Conservation (phyloP, 176 grass and related monocot genomes). For the Leersia perrieri region DNA sequence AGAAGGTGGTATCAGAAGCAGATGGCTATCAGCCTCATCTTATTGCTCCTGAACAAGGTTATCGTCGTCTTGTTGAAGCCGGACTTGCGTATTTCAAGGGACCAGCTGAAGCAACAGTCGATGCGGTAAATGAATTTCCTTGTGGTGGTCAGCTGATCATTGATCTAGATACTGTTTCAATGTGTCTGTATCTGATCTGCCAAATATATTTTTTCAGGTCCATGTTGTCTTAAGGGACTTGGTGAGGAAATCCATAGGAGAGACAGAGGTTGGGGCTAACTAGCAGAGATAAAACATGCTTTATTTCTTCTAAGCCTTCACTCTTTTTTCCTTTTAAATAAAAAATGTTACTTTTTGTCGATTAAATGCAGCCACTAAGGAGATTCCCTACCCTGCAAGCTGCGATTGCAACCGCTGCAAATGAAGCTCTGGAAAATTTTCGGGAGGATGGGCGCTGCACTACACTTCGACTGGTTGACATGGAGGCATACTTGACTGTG, state of each 20-base stretch:
- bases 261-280: slow-evolving; percentile 50
- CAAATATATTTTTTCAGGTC: slow-evolving; percentile 46
- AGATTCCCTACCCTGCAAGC: slow-evolving; percentile 70
- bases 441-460: slow-evolving; percentile 64
- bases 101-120: slow-evolving; percentile 66
- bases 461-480: slow-evolving; percentile 64
- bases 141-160: not conserved
- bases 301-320: too few relatives aligned
- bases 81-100: slow-evolving; percentile 54
- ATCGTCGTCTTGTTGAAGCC: slow-evolving; percentile 52
- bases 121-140: slow-evolving; percentile 50
- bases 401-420: slow-evolving; percentile 50
- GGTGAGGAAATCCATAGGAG: slow-evolving; percentile 68
- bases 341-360: not conserved
- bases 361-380: slow-evolving; percentile 57
- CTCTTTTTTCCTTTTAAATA: too few relatives aligned
- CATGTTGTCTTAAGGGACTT: slow-evolving; percentile 62
- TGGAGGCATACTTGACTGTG: slow-evolving; percentile 74
- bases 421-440: slow-evolving; percentile 55
- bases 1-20: slow-evolving; percentile 65
- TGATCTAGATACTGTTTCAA: not conserved
- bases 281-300: not conserved
- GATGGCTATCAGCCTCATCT: slow-evolving; percentile 85
- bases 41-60: slow-evolving; percentile 78
- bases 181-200: not conserved